A percentile compares a stretch with the other conserved stretches of the same genome.
Evolutionary conservation across 345 rosid genomes (phyloP).

Genomic region (Garcia nutans): DNA sequence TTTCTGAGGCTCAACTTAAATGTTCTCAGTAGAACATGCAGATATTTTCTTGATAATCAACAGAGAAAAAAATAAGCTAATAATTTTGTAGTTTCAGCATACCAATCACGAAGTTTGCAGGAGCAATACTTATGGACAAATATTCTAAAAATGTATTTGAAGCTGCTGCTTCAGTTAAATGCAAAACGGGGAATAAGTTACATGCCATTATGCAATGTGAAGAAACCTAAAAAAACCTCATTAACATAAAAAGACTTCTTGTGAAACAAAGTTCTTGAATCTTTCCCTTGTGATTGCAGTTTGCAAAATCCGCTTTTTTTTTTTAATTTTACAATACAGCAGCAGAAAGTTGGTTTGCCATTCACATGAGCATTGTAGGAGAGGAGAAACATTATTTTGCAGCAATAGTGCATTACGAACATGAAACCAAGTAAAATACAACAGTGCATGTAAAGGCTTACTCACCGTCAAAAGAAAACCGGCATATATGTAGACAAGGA

Average conservation of each 20-base stretch:
- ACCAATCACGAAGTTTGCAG: background rate
- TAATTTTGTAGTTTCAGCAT: too few relatives aligned
- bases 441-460: background rate
- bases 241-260: background rate
- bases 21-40: background rate
- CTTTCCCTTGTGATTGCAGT: background rate
- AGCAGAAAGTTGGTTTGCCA: background rate
- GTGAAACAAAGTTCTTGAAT: background rate
- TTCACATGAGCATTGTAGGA: background rate
- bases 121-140: background rate
- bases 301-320: background rate
- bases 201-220: background rate
- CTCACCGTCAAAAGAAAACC: slow-evolving; percentile 95
- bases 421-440: background rate
- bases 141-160: background rate
- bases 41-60: background rate
- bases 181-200: background rate
- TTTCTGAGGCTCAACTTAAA: background rate
- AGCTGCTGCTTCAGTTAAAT: background rate
- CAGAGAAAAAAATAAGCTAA: background rate
- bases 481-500: slow-evolving; percentile 92
- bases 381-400: background rate
- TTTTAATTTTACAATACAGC: background rate
- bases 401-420: background rate
- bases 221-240: background rate